Base-by-base conservation (phyloP, 2,329 filamentous ascomycete species). In the Epichloe gansuensis region DNA sequence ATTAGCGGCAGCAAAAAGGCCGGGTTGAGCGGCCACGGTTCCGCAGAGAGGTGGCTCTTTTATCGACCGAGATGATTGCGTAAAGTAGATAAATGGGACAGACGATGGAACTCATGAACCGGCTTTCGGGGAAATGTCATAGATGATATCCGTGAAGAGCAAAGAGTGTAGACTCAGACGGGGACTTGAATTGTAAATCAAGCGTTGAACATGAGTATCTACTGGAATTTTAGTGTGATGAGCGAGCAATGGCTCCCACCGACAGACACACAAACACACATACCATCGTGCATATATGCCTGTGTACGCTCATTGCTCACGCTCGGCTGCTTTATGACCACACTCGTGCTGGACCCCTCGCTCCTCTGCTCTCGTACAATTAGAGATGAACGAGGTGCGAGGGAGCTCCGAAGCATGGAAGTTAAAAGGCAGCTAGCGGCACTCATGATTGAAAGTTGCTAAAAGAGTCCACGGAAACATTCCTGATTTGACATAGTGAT, bases 1-100 rank as follows among this genome's bases (percentile, higher is more conserved):
- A 49, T 45, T 54, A 36, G 38, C 25, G 36, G 43, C 35, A 41
- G 43, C 50, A 42, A 39, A 36, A 39, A 15, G 13, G 34, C 41
- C 39, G 50, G 46, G n/a, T 27, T 13, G 39, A 42, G 53, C 47
- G 45, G 53, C 44, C 13, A 46, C 44, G 25, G 35, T 52, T 47
- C 53, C 53, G 50, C 53, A 40, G 42, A 41, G n/a, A 45, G 11
- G 43, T 47, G 43, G 25, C 13, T 41, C 35, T 47, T 21, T 41
- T 34, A 17, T 39, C 25, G 42, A 50, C 13, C 38, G 23, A 41
- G 27, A 42, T 27, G 34, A 31, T 39, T 43, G 38, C 9, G 27
- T n/a, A 50, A 31, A 31, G 5, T 31, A 11, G 31, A 31, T 9
- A 36, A 50, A 42, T 15, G 23, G n/a, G 38, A 40, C 38, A 36